These are phyloP conservation scores for Eucalyptus sp. DNA, from an alignment of 345 rosid genomes.

Conservation along the genomic window DNA sequence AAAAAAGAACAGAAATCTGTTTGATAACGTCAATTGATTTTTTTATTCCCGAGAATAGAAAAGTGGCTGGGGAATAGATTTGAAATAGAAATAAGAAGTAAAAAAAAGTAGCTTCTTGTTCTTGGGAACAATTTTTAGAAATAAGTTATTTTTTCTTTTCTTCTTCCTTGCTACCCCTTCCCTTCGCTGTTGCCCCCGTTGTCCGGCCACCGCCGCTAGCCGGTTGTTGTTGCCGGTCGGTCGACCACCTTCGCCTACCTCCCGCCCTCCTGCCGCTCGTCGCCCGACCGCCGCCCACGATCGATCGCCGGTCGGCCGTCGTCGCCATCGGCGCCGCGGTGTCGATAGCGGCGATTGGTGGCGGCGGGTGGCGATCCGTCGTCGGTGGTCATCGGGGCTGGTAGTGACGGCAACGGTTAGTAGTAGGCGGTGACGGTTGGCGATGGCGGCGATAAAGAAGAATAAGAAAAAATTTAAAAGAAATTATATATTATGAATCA, in stretches of 20 bases:
- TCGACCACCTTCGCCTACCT: too few species aligned
- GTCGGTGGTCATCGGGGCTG: accelerated
- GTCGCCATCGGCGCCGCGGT: accelerated
- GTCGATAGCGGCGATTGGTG: too few species aligned
- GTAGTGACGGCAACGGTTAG: accelerated
- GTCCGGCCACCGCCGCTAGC: accelerated
- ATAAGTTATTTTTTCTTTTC: too few species aligned
- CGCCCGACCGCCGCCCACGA: accelerated
- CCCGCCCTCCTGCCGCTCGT: accelerated
- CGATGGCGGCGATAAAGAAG: too few species aligned
- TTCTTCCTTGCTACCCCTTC: too few species aligned
- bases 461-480: too few species aligned
- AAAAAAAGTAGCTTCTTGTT: accelerated
- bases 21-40: too few species aligned
- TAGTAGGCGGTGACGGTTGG: accelerated
- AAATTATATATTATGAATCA: too few species aligned
- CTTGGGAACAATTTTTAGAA: accelerated
- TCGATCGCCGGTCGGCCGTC: accelerated
- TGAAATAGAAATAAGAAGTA: accelerated
- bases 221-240: accelerated
- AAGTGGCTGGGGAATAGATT: accelerated
- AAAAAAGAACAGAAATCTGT: too few species aligned
- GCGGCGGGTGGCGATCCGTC: accelerated
- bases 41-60: too few species aligned
- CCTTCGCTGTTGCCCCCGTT: accelerated